Conservation (phyloP, 192 early-diverging fungal genomes). For the Podila clonocystis region DNA sequence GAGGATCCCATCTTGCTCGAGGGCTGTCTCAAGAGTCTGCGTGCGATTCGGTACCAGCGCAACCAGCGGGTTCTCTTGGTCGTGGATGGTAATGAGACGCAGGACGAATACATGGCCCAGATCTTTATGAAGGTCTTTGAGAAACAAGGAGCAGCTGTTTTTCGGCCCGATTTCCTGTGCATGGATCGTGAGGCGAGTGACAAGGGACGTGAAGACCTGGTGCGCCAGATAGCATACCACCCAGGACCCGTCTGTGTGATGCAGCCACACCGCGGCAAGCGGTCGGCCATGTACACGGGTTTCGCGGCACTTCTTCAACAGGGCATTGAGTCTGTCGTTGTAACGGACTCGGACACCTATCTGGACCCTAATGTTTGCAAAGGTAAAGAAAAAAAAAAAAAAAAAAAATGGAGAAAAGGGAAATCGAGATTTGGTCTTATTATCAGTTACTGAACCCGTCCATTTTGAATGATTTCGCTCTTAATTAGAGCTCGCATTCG, state of each 20-base stretch:
- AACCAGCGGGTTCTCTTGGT: slow-evolving; percentile 5
- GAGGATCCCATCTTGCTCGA: slow-evolving; percentile 3
- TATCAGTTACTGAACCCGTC: not conserved
- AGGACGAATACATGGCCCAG: slow-evolving; percentile 9
- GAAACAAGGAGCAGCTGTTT: slow-evolving; percentile 1
- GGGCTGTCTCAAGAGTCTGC: slow-evolving; percentile 6
- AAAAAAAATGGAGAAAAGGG: too few relatives aligned
- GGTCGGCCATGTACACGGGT: slow-evolving; percentile 57
- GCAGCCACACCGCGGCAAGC: slow-evolving; percentile 56
- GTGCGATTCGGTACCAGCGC: slow-evolving; percentile 3
- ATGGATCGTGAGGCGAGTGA: slow-evolving; percentile 2
- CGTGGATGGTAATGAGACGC: not conserved
- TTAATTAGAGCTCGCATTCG: slow-evolving; percentile 55
- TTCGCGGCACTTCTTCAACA: slow-evolving; percentile 43
- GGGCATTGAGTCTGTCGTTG: slow-evolving; percentile 55
- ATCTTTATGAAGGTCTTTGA: slow-evolving; percentile 7
- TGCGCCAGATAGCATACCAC: slow-evolving; percentile 1
- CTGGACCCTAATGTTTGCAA: slow-evolving; percentile 50
- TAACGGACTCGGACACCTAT: slow-evolving; percentile 65
- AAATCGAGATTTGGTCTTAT: not conserved
- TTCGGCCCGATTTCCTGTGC: slow-evolving; percentile 3
- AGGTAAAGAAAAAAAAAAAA: not conserved
- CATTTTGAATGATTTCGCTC: not conserved
- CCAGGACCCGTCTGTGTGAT: slow-evolving; percentile 34
- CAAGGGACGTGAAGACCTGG: not conserved